A percentile compares a stretch with the other conserved stretches of the same genome.
These are phyloP conservation scores for Scheffersomyces lignicola DNA, from an alignment of 1,139 yeast species.

Conservation along the genomic window DNA sequence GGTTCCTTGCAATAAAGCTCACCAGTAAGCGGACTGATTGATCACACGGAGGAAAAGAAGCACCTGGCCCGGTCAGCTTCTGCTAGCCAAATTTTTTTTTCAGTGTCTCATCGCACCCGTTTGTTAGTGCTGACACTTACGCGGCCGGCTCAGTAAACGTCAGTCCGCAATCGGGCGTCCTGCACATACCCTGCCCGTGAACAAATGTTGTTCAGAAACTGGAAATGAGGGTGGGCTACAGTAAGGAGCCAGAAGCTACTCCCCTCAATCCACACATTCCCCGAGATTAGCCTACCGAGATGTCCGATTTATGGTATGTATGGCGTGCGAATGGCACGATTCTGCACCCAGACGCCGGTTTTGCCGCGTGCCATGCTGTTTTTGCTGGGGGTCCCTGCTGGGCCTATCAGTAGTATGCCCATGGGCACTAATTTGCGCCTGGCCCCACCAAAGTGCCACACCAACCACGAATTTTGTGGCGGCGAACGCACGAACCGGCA, in stretches of 20 bases:
- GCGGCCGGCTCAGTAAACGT: not conserved
- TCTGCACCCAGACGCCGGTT: not conserved
- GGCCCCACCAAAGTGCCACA: not conserved
- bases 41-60: slow-evolving; percentile 2
- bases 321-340: no score
- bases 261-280: no score
- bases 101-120: not conserved
- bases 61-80: not conserved
- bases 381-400: no score
- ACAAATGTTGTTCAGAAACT: no score
- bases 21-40: slow-evolving; percentile 29
- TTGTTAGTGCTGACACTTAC: slow-evolving; percentile 5
- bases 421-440: no score
- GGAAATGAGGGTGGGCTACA: no score
- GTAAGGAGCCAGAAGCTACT: no score
- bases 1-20: slow-evolving; percentile 72
- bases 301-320: slow-evolving; percentile 62
- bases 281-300: no score
- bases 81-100: slow-evolving; percentile 2
- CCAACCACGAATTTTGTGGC: not conserved
- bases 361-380: no score
- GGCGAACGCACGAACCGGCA: not conserved
- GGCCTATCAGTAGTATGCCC: no score
- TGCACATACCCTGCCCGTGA: no score
- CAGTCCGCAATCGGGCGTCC: no score